Evolutionary conservation across 495 filamentous ascomycete genomes (phyloP), one percentile per base, ranked within the genome.

Genomic region (Penicillium longicatenatum): DNA sequence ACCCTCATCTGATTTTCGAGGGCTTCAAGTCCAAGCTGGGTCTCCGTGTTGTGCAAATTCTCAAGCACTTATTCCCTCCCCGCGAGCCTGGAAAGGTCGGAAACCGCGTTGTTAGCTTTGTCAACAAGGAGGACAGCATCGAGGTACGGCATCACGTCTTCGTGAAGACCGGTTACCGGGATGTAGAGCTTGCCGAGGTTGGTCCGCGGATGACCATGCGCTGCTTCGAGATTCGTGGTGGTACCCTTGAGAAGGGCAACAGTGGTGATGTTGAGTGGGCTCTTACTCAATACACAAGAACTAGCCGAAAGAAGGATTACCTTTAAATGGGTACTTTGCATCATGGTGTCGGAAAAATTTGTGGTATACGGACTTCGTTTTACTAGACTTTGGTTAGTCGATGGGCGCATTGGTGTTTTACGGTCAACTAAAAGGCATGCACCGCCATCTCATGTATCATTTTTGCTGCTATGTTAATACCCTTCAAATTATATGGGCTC

Each of bases 261-360:
- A 90, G 92, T 62, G 93, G 93, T n/a, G 95, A 98, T 78, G 84
- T 90, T 31, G 95, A 98, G 73, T 98, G 94, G 94, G 85, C 89
- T 51, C 76, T 98, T 59, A 94, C 89, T 55, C 93, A 97, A 66
- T 98, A 96, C 69, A 98, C 93, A 1, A 85, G 94, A 64, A 97
- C 92, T 31, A 85, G 86, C 67, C 82, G 81, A 72, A 97, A 97
- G 82, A 96, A 96, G 82, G 90, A 93, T 62, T 94, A 95, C 70
- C 83, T 97, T 55, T 97, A 74, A 85, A 52, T 42, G 48, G 21
- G 20, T 44, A 42, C 52, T 44, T 63, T 56, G 59, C 59, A 68
- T 68, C 45, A 59, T 44, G 59, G 57, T 56, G 52, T 65, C 55
- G 56, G 54, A 41, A 62, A 52, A 57, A 41, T 42, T 60, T 59